phyloP scores from a whole-genome alignment of 192 early-diverging fungal species.

The Coemansia sp. region DNA sequence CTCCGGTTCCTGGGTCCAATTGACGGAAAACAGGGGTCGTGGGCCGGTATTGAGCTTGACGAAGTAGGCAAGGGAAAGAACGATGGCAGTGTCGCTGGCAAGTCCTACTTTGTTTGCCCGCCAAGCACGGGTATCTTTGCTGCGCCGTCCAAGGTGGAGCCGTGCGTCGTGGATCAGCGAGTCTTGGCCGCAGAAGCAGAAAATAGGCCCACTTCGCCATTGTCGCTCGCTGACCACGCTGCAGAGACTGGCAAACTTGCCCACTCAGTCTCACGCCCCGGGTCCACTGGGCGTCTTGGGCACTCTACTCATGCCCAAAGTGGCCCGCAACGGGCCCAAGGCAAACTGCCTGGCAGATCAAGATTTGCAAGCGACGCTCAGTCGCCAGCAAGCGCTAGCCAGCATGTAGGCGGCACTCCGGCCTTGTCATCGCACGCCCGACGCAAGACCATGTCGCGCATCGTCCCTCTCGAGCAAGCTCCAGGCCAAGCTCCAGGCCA shows the following conservation, averaged over 20 bases:
- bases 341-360: conserved; percentile 8
- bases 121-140: conserved; percentile 71
- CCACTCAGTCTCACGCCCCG: not conserved
- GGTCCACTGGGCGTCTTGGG: not conserved
- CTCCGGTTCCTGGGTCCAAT: conserved; percentile 71
- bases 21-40: conserved; percentile 70
- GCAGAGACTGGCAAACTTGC: not conserved
- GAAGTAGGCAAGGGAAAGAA: conserved; percentile 73
- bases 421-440: conserved; percentile 17
- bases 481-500: too few species aligned
- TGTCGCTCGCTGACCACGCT: not conserved
- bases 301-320: not conserved
- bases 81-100: conserved; percentile 67
- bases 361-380: conserved; percentile 22
- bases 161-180: conserved; percentile 1
- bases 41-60: conserved; percentile 80
- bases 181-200: not conserved
- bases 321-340: conserved; percentile 11
- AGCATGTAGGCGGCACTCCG: conserved; percentile 2
- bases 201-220: not conserved
- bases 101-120: conserved; percentile 68
- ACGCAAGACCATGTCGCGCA: conserved; percentile 36
- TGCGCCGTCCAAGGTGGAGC: conserved; percentile 58
- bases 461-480: not conserved
- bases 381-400: not conserved